phyloP scores from a whole-genome alignment of 2,329 filamentous ascomycete genomes.

The Fusarium buxicola region DNA sequence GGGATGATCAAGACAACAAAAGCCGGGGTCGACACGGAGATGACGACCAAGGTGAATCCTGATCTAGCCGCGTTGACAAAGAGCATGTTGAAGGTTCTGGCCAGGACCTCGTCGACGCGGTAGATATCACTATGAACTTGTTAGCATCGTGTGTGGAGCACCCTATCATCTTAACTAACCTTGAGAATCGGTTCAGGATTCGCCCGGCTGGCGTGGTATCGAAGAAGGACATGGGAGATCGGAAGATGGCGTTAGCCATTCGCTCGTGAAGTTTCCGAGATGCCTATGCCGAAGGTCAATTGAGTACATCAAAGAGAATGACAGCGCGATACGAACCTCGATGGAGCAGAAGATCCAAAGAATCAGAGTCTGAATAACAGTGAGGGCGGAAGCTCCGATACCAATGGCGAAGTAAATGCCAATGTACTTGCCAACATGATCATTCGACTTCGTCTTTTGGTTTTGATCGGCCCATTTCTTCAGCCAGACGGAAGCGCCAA shows the following conservation, averaged over 20 bases:
- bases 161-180: constrained; percentile 61
- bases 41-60: constrained; percentile 86
- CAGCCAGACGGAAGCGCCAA: constrained; percentile 91
- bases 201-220: constrained; percentile 97
- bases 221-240: constrained; percentile 98
- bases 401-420: constrained; percentile 97
- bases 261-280: constrained; percentile 96
- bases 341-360: constrained; percentile 99
- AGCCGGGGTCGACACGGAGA: constrained; percentile 81
- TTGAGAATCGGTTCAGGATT: constrained; percentile 96
- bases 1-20: constrained; percentile 87
- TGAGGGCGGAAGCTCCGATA: constrained; percentile 84
- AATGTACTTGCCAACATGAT: constrained; percentile 87
- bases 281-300: constrained; percentile 65
- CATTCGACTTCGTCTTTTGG: constrained; percentile 73
- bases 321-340: constrained; percentile 69
- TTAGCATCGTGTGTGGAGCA: constrained; percentile 35
- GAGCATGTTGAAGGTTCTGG: constrained; percentile 97
- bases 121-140: constrained; percentile 73
- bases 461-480: constrained; percentile 93
- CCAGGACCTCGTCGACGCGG: constrained; percentile 89
- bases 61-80: constrained; percentile 82
- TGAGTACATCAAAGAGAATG: not conserved
- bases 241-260: constrained; percentile 97
- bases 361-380: constrained; percentile 91